These are phyloP conservation scores for Tricharina praecox DNA, from an alignment of 495 filamentous ascomycete genomes.

Conservation along the genomic window DNA sequence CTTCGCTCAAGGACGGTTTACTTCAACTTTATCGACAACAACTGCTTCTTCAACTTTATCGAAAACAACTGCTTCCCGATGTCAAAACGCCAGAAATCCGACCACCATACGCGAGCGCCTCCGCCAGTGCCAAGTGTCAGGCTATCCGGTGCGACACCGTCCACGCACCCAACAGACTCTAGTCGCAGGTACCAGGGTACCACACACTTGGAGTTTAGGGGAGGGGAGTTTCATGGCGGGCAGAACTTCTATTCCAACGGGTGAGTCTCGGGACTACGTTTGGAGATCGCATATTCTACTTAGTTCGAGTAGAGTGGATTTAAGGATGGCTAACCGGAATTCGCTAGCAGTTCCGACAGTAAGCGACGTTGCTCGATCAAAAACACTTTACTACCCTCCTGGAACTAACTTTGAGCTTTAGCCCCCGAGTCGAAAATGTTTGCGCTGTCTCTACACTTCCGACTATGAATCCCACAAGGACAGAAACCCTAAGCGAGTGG, in stretches of 20 bases:
- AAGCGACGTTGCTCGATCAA: neutral
- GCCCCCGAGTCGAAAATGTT: neutral
- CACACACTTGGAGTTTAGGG: too few species aligned
- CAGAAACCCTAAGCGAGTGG: constrained; percentile 14
- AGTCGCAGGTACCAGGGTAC: too few species aligned
- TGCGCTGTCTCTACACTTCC: neutral
- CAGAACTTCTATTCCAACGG: neutral
- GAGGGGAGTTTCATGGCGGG: neutral
- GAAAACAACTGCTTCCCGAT: too few species aligned
- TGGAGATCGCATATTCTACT: too few species aligned
- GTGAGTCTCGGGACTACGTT: neutral
- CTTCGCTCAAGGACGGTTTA: too few species aligned
- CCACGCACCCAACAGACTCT: too few species aligned
- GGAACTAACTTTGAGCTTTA: neutral
- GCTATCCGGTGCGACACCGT: too few species aligned
- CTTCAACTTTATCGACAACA: too few species aligned
- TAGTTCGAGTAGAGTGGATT: neutral
- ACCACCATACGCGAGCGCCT: too few species aligned
- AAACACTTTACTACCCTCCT: neutral
- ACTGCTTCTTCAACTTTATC: too few species aligned
- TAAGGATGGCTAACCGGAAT: constrained; percentile 1
- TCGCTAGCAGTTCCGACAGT: neutral
- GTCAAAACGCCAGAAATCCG: too few species aligned
- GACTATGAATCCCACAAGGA: constrained; percentile 28
- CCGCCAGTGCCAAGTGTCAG: too few species aligned